phyloP scores from a whole-genome alignment of 106 monocot species.

The Platanthera guangdongensis region DNA sequence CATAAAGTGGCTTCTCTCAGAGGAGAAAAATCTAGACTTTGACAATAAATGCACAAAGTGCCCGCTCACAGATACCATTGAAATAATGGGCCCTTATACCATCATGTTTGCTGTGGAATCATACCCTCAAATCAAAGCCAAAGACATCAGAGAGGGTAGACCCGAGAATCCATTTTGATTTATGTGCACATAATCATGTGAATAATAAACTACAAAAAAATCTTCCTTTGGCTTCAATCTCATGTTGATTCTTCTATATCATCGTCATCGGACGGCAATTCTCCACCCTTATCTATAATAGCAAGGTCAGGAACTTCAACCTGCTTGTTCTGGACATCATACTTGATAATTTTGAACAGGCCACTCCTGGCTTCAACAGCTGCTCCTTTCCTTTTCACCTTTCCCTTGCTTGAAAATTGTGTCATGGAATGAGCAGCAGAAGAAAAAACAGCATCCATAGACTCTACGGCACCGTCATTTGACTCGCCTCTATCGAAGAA shows the following conservation, averaged over 20 bases:
- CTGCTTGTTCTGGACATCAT: conserved; percentile 19
- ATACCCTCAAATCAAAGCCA: too few relatives aligned
- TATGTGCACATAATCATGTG: too few relatives aligned
- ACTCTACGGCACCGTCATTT: conserved; percentile 31
- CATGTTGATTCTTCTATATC: conserved; percentile 41
- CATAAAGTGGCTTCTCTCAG: too few relatives aligned
- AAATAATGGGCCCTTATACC: too few relatives aligned
- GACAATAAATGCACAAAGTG: too few relatives aligned
- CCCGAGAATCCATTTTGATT: too few relatives aligned
- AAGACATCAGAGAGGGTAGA: too few relatives aligned
- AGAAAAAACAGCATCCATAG: conserved; percentile 36
- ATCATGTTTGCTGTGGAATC: too few relatives aligned
- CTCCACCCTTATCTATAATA: conserved; percentile 18
- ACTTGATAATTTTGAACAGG: conserved; percentile 32
- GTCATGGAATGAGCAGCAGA: conserved; percentile 48
- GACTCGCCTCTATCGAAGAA: conserved; percentile 40
- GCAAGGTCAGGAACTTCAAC: conserved; percentile 14
- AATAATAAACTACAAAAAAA: background rate
- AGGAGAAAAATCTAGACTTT: too few relatives aligned
- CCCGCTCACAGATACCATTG: too few relatives aligned
- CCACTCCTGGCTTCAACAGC: conserved; percentile 15
- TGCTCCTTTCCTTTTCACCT: conserved; percentile 36
- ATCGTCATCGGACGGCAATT: conserved; percentile 32
- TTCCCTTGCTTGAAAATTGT: conserved; percentile 13
- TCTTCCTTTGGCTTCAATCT: background rate